Evolutionary conservation across 108 stramenopile genomes (phyloP).

Genomic region (Licmophora abbreviata): DNA sequence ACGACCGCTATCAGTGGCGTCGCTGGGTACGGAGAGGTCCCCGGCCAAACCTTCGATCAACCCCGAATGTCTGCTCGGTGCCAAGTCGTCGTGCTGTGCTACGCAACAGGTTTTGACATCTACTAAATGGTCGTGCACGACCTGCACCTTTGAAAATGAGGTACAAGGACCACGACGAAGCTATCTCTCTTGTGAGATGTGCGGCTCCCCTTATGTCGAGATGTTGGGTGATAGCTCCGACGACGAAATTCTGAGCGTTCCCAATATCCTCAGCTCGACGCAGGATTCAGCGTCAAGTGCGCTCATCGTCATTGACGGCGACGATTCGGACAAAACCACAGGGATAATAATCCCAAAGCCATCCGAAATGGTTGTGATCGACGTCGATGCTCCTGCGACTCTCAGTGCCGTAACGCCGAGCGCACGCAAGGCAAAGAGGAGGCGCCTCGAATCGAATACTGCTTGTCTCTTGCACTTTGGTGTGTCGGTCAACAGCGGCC

Average conservation of each 20-base stretch:
- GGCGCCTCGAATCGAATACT: not conserved
- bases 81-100: not conserved
- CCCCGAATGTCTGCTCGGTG: not conserved
- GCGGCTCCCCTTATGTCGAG: not conserved
- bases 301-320: conserved; percentile 7
- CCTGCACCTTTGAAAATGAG: conserved; percentile 26
- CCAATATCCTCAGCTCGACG: not conserved
- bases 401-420: conserved; percentile 1
- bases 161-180: not conserved
- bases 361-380: not conserved
- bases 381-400: not conserved
- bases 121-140: conserved; percentile 21
- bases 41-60: conserved; percentile 3
- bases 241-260: not conserved
- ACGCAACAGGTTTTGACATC: not conserved
- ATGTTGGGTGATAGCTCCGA: not conserved
- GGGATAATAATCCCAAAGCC: conserved; percentile 1
- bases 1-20: not conserved
- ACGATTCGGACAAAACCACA: conserved; percentile 4
- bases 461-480: conserved; percentile 26
- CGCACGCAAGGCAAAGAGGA: not conserved
- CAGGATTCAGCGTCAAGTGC: conserved; percentile 6
- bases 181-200: conserved; percentile 18
- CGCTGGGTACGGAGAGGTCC: not conserved
- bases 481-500: conserved; percentile 57